Base-by-base conservation (phyloP, 441 rosid genomes). In the Adansonia grandidieri region DNA sequence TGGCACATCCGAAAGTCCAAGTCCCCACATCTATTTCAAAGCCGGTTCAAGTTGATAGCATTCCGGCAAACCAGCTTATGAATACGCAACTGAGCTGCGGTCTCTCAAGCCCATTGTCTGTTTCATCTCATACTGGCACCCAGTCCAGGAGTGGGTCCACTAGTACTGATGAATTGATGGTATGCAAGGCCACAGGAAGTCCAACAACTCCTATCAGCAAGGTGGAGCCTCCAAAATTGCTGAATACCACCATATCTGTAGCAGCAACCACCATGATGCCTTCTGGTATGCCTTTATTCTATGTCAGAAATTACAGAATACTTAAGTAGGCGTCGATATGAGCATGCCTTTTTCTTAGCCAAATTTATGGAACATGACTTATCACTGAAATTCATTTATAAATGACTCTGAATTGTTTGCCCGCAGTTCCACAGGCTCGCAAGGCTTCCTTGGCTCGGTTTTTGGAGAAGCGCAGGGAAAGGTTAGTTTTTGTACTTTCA, bases 391-490 rank as follows among this genome's bases (percentile, higher is more conserved):
- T 15, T 54, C 47, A n/a, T 15, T 19, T 42, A 2, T 63, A 61
- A 76, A 51, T 76, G 42, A 75, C 66, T 15, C 17, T 9, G 11
- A 68, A 57, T 69, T 60, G 13, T 64, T 24, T 69, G 74, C 57
- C 15, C 22, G 58, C 80, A 77, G 90, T 93, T 74, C 99, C 99
- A 45, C 97, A 92, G 86, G 92, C 92, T 72, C 93, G 96, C 1
- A 87, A 90, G 81, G 99, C 97, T 20, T 96, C 99, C 4, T 80
- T 96, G 86, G 97, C 97, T 81, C 83, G 95, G 69, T 96, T 96
- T 86, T 83, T 96, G 86, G 97, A 96, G 89, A 94, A 92, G 85
- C 96, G 97, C 84, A 95, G 90, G 84, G 95, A 92, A 84, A 95
- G 96, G 98, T 91, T 65, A 57, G 87, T 68, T 62, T 1, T 57